Evolutionary conservation across 192 early-diverging fungal species (phyloP).

Genomic region (Umbelopsis sp.): DNA sequence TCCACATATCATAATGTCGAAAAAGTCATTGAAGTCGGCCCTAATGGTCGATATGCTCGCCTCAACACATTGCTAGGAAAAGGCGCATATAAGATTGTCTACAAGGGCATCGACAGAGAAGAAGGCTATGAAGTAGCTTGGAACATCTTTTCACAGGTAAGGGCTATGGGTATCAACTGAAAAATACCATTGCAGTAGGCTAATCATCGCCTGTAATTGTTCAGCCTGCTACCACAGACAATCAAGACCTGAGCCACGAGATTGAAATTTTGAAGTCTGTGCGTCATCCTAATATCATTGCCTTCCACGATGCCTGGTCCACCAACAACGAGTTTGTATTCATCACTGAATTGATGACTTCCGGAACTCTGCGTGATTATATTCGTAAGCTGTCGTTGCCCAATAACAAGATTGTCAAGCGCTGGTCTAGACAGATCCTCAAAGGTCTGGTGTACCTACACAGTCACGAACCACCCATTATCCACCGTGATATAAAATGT

Average conservation of each 20-base stretch:
- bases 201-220: background rate
- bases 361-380: conserved; percentile 79
- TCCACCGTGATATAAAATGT: conserved; percentile 76
- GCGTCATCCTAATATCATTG: conserved; percentile 83
- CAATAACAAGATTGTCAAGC: conserved; percentile 74
- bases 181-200: background rate
- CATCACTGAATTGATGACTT: conserved; percentile 89
- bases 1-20: conserved; percentile 55
- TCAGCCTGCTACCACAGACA: conserved; percentile 22
- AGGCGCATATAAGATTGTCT: conserved; percentile 89
- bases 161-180: background rate
- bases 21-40: conserved; percentile 56
- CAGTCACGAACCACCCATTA: conserved; percentile 75
- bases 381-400: conserved; percentile 68
- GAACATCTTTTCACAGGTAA: conserved; percentile 55
- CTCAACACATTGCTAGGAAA: conserved; percentile 71
- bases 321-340: conserved; percentile 70
- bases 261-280: conserved; percentile 78
- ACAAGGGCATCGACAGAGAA: conserved; percentile 83
- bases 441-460: conserved; percentile 82
- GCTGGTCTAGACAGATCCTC: conserved; percentile 81
- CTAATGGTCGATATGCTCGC: conserved; percentile 56
- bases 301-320: conserved; percentile 71
- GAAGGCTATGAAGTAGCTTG: conserved; percentile 93
- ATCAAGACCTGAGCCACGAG: conserved; percentile 46